phyloP scores from a whole-genome alignment of 169 alveolate species.

The Blepharisma undulans region DNA sequence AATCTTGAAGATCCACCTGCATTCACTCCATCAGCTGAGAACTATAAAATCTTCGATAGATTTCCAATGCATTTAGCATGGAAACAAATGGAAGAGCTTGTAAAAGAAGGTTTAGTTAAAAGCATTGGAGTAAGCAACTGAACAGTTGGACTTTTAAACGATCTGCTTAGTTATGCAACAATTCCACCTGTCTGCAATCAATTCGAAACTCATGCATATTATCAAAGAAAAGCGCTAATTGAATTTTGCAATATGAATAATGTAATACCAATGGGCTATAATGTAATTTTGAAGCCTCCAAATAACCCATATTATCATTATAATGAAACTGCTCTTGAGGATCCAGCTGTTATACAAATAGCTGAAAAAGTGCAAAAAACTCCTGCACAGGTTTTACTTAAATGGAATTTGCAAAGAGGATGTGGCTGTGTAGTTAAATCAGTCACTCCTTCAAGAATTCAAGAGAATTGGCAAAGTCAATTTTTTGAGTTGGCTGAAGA shows the following conservation, averaged over 20 bases:
- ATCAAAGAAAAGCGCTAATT: slow-evolving; percentile 54
- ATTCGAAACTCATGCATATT: slow-evolving; percentile 74
- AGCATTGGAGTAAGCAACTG: slow-evolving; percentile 74
- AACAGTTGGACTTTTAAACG: slow-evolving; percentile 54
- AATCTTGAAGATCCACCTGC: background rate
- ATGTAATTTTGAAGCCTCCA: slow-evolving; percentile 41
- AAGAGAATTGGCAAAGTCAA: slow-evolving; percentile 55
- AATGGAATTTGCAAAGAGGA: slow-evolving; percentile 62
- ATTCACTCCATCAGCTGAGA: background rate
- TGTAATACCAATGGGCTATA: slow-evolving; percentile 62
- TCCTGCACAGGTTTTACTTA: slow-evolving; percentile 60
- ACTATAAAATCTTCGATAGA: slow-evolving; percentile 5
- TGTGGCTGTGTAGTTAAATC: slow-evolving; percentile 68
- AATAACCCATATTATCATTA: background rate
- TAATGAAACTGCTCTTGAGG: slow-evolving; percentile 47
- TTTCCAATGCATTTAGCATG: slow-evolving; percentile 61
- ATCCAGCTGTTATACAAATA: slow-evolving; percentile 49
- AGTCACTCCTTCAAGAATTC: slow-evolving; percentile 41
- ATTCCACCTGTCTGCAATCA: slow-evolving; percentile 72
- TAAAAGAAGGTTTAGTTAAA: slow-evolving; percentile 64
- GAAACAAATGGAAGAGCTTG: slow-evolving; percentile 61
- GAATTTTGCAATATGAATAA: slow-evolving; percentile 49
- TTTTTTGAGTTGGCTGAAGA: slow-evolving; percentile 52
- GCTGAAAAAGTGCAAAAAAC: slow-evolving; percentile 60
- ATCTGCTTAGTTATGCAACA: slow-evolving; percentile 56